phyloP scores from a whole-genome alignment of 164 flowering plant species.

The Stephania japonica region DNA sequence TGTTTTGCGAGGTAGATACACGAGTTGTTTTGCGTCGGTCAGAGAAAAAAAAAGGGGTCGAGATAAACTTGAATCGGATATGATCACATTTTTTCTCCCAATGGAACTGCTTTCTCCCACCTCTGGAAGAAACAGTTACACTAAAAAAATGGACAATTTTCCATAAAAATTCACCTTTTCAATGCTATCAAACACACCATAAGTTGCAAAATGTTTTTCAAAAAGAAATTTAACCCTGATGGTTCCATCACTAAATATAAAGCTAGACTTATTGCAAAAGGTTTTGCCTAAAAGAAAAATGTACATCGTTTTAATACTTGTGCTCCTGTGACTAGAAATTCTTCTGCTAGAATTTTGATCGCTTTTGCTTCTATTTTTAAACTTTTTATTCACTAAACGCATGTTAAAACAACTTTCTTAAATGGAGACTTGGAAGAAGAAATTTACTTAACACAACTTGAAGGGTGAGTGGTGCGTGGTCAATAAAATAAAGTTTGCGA shows the following conservation, averaged over 20 bases:
- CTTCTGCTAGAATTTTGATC: neutral
- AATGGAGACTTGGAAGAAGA: slow-evolving; percentile 5
- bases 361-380: neutral
- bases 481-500: too few relatives aligned
- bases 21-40: too few relatives aligned
- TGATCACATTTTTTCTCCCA: too few relatives aligned
- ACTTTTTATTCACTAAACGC: neutral
- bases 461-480: neutral
- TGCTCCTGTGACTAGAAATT: neutral
- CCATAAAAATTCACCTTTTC: too few relatives aligned
- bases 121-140: too few relatives aligned
- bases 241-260: neutral
- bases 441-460: neutral
- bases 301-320: neutral
- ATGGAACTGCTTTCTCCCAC: too few relatives aligned
- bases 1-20: too few relatives aligned
- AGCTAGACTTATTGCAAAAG: neutral
- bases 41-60: too few relatives aligned
- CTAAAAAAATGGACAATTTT: too few relatives aligned
- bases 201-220: neutral
- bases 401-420: neutral
- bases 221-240: slow-evolving; percentile 1
- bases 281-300: neutral
- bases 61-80: too few relatives aligned
- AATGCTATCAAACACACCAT: too few relatives aligned